Conservation (phyloP, 2,329 filamentous ascomycete genomes). For the Coleophoma eucalyptorum region DNA sequence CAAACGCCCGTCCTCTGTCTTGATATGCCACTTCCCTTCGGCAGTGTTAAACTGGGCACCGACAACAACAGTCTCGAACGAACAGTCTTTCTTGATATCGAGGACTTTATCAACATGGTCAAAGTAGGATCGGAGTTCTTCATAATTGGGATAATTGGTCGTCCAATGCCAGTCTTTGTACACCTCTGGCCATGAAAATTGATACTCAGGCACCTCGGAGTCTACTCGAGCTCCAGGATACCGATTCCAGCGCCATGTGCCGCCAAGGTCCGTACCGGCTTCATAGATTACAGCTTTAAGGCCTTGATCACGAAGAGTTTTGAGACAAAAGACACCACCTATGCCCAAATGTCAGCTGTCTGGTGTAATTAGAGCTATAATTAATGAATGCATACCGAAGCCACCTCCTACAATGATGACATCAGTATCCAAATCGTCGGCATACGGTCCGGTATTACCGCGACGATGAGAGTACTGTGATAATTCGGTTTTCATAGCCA, state of each 20-base stretch:
- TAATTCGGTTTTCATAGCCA: slow-evolving; percentile 11
- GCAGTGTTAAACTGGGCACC: slow-evolving; percentile 6
- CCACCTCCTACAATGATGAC: slow-evolving; percentile 23
- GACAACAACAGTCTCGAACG: slow-evolving; percentile 9
- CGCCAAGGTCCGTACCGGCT: slow-evolving; percentile 45
- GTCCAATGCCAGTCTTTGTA: slow-evolving; percentile 55
- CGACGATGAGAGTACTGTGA: slow-evolving; percentile 19
- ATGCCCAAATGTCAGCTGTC: no score
- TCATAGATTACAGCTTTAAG: slow-evolving; percentile 47
- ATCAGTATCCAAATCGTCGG: slow-evolving; percentile 37
- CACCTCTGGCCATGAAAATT: slow-evolving; percentile 38
- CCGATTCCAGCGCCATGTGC: slow-evolving; percentile 39
- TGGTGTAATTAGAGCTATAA: neutral
- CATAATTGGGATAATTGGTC: slow-evolving; percentile 44
- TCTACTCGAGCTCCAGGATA: slow-evolving; percentile 18
- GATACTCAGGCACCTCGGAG: slow-evolving; percentile 11
- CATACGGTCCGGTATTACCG: slow-evolving; percentile 32
- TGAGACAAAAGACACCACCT: slow-evolving; percentile 30
- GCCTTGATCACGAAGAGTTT: slow-evolving; percentile 43
- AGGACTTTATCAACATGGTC: slow-evolving; percentile 53
- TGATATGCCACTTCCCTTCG: slow-evolving; percentile 9
- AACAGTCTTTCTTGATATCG: slow-evolving; percentile 42
- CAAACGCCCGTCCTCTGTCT: slow-evolving; percentile 8
- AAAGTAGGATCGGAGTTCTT: slow-evolving; percentile 54
- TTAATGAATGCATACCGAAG: slow-evolving; percentile 22